Percentiles rank a stretch among this genome's conserved stretches.
phyloP scores from a whole-genome alignment of 1,284 basidiomycete genomes.

The Porogramme epimiltina region DNA sequence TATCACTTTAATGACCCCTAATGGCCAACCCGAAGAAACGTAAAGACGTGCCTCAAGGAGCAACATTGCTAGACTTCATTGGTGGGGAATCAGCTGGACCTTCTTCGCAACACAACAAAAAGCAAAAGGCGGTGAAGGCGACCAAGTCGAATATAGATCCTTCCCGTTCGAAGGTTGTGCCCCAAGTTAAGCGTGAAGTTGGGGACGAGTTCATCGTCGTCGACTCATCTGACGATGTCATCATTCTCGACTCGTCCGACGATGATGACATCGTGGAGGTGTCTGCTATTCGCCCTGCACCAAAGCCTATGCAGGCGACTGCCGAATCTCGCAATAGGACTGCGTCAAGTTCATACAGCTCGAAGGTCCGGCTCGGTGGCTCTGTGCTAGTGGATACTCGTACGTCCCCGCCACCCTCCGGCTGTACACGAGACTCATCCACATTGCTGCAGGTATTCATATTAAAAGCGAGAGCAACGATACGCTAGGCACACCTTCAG shows the following conservation, averaged over 20 bases:
- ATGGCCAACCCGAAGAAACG: slow-evolving; percentile 39
- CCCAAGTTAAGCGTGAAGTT: slow-evolving; percentile 5
- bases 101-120: slow-evolving; percentile 1
- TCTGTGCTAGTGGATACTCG: too few relatives aligned
- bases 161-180: background rate
- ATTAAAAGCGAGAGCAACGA: slow-evolving; percentile 6
- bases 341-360: too few relatives aligned
- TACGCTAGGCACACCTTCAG: background rate
- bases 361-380: too few relatives aligned
- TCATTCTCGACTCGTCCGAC: too few relatives aligned
- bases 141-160: slow-evolving; percentile 1
- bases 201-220: slow-evolving; percentile 54
- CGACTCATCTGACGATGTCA: too few relatives aligned
- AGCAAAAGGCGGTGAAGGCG: slow-evolving; percentile 14
- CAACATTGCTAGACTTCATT: slow-evolving; percentile 58
- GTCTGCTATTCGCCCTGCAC: slow-evolving; percentile 1
- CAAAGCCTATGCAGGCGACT: background rate
- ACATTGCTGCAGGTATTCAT: slow-evolving; percentile 1
- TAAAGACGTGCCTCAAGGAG: slow-evolving; percentile 36
- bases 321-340: background rate
- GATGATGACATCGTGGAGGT: slow-evolving; percentile 30
- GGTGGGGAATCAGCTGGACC: slow-evolving; percentile 22
- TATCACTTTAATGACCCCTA: slow-evolving; percentile 19
- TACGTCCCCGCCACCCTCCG: too few relatives aligned
- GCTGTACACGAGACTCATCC: too few relatives aligned